Conservation (phyloP, 1,139 yeast genomes). For the Yamadazyma dushanensis region DNA sequence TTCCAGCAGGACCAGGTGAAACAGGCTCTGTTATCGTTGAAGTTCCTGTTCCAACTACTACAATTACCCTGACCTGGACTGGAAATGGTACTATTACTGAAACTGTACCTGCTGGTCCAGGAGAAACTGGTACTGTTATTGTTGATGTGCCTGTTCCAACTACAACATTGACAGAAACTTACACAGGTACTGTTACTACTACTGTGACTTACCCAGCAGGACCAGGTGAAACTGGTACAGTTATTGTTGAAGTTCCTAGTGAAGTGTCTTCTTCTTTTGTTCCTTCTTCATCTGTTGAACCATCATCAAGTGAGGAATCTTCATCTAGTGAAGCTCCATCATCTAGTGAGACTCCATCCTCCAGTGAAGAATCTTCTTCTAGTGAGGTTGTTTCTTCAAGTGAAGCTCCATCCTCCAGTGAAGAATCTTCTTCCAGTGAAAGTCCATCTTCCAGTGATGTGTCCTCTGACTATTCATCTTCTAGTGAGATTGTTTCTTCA, state of each 20-base stretch:
- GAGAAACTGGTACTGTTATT: constrained; percentile 5
- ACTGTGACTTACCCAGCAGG: constrained; percentile 5
- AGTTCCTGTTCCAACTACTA: no score
- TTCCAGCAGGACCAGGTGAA: no score
- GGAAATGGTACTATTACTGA: no score
- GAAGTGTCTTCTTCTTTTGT: constrained; percentile 1
- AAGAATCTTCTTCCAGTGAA: background rate
- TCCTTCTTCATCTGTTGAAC: constrained; percentile 8
- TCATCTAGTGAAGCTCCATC: constrained; percentile 3
- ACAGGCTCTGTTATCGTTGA: no score
- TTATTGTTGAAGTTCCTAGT: constrained; percentile 16
- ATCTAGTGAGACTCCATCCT: constrained; percentile 1
- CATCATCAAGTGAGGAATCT: constrained; percentile 1
- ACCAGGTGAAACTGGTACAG: constrained; percentile 15
- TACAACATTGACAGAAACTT: constrained; percentile 13
- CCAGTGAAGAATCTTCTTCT: constrained; percentile 2
- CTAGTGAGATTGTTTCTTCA: background rate
- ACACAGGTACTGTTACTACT: constrained; percentile 10
- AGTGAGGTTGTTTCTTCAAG: background rate
- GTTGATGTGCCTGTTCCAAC: constrained; percentile 16
- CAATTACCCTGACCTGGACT: no score
- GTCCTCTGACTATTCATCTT: background rate
- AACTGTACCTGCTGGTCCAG: no score
- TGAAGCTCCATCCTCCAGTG: background rate
- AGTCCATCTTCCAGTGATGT: background rate